Evolutionary conservation across 2,329 filamentous ascomycete species (phyloP), one percentile per base, ranked within the genome.

Genomic region (Exophiala viscosa): DNA sequence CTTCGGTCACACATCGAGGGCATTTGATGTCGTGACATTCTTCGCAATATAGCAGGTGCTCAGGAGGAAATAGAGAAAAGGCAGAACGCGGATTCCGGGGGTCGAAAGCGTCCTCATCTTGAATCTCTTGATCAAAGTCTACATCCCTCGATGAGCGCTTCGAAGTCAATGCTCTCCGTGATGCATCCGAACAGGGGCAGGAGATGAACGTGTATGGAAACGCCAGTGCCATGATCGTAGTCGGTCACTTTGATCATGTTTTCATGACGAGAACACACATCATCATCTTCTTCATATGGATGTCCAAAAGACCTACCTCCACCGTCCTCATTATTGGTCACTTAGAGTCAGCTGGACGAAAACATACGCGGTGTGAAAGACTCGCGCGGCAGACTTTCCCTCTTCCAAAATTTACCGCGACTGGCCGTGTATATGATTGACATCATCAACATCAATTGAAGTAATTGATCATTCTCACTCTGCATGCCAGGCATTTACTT

Each of bases 11-110:
- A 66, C 93, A 99, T 73, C 90, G 80, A 5, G 90, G 88, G 68
- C 93, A 99, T 62, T 93, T 87, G 57, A 97, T 95, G 70, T 96
- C 87, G 68, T 95, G 90, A 70, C 93, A 99, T 69, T 97, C 93
- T 67, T 96, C 92, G 75, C 93, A 99, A 75, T 95, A 99, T 36
- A 97, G 80, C 20, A 99, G 81, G 67, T 96, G 86, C 66, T 97
- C 92, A 40, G 96, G 84, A 1, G 93, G 92, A 66, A 92, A 96
- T 31, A 99, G 78, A 60, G 90, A 91, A 76, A 90, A 97, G 69
- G 90, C 93, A 53, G 93, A 88, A 34, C 91, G 85, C 13, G 88
- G 82, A 55, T 86, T 85, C 63, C 87, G 84, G 2, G 93, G 90
- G 67, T 99, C 88, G 69, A 99, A 96, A 3, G 88, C 86, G 57